Base-by-base conservation (phyloP, 441 rosid species). In the Viola pubescens region DNA sequence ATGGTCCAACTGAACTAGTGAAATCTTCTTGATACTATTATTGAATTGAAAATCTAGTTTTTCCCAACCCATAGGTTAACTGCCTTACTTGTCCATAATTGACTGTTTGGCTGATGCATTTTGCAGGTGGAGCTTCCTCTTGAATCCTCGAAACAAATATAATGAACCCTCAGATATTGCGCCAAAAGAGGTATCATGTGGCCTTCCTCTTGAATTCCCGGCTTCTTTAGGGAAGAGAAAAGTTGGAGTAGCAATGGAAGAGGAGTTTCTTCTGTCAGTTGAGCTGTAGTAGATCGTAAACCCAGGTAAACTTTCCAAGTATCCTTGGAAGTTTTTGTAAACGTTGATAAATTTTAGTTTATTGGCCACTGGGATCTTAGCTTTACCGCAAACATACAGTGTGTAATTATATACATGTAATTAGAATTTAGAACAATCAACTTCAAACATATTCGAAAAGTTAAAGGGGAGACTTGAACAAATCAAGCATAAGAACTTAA, bases 111-210 rank as follows among this genome's bases (percentile, higher is more conserved):
- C 54, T 54, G 16, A 44, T 66, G 51, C 49, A 53, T 59, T 63
- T 53, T 59, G 51, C 65, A 76, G 80, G 77, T 52, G 13, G 46
- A 69, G 37, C 70, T 72, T 63, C 62, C 60, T 16, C 19, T 16
- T 43, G 60, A 48, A 63, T 49, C 11, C 53, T 48, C 51, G 58
- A 49, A 63, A 61, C 59, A 49, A 7, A 41, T 53, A 56, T 50
- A 39, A 61, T 54, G 65, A 53, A 16, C 48, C 13, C 44, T 3
- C 1, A 49, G 6, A 39, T 19, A 37, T 19, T 49, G 11, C 39
- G 53, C 65, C 38, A 46, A 38, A n/a, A 41, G 14, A 52, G 14
- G 43, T 26, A 46, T 0, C 26, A 9, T 48, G 40, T 11, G 47
- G 14, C 40, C 48, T 5, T 9, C 26, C 10, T 46, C 65, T 19